These are phyloP conservation scores for Penicillium sp. DNA, from an alignment of 2,329 filamentous ascomycete genomes.

Conservation along the genomic window DNA sequence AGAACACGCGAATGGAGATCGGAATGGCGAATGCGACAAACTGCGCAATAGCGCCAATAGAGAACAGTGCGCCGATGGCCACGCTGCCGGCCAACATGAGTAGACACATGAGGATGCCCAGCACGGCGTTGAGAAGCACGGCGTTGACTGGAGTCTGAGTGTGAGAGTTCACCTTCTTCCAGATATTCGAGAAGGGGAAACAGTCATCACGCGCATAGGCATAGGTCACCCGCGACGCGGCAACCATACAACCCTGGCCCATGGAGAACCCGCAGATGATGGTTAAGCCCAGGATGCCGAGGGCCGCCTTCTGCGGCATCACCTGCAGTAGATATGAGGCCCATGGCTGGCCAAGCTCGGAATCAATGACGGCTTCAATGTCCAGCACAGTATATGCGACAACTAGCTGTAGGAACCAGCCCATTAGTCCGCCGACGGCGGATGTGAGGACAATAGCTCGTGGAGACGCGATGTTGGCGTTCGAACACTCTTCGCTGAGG, in stretches of 20 bases:
- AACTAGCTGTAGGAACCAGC: constrained; percentile 75
- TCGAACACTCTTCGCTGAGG: constrained; percentile 75
- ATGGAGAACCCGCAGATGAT: constrained; percentile 73
- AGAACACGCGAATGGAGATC: constrained; percentile 50
- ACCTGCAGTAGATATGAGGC: constrained; percentile 71
- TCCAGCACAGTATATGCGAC: constrained; percentile 73
- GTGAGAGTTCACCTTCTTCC: constrained; percentile 62
- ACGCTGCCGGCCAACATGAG: constrained; percentile 67
- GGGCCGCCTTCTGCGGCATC: constrained; percentile 62
- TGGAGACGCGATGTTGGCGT: constrained; percentile 71
- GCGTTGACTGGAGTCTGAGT: constrained; percentile 72
- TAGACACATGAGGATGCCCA: constrained; percentile 65
- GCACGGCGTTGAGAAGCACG: constrained; percentile 66
- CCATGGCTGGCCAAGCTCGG: constrained; percentile 70
- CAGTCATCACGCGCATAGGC: constrained; percentile 74
- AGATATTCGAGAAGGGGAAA: constrained; percentile 64
- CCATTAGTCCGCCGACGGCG: constrained; percentile 66
- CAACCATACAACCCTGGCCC: constrained; percentile 74
- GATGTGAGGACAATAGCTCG: constrained; percentile 74
- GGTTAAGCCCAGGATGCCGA: constrained; percentile 67
- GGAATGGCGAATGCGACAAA: constrained; percentile 59
- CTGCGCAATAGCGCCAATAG: constrained; percentile 69
- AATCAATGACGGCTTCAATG: constrained; percentile 62
- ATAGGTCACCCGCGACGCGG: constrained; percentile 69
- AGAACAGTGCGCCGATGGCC: constrained; percentile 71